Evolutionary conservation across 2,329 filamentous ascomycete species (phyloP).

Genomic region (Colletotrichum paranaense): DNA sequence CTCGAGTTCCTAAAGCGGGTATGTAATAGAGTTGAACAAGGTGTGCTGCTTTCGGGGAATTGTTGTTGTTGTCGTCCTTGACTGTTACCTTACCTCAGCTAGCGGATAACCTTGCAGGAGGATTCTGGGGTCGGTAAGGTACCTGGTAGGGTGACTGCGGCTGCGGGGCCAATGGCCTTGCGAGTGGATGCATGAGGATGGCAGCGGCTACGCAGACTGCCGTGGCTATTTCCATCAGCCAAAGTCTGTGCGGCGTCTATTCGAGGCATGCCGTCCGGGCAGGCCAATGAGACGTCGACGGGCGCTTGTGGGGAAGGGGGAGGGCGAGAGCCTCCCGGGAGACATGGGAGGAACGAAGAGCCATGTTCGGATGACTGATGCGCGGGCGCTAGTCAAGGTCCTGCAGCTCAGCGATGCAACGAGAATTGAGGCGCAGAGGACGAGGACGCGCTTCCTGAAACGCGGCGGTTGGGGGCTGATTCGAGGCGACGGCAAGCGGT

Average conservation of each 20-base stretch:
- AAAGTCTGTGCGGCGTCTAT: constrained; percentile 22
- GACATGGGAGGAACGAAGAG: background rate
- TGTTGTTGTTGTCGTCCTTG: background rate
- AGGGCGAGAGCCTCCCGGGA: background rate
- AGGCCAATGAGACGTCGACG: background rate
- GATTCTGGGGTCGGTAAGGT: constrained; percentile 7
- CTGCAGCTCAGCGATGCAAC: constrained; percentile 7
- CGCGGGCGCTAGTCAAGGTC: constrained; percentile 13
- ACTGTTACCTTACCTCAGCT: background rate
- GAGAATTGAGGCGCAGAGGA: constrained; percentile 15
- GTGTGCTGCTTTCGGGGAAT: constrained; percentile 20
- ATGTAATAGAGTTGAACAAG: background rate
- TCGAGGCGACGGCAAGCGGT: background rate
- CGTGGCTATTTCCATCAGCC: constrained; percentile 31
- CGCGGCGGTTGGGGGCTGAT: constrained; percentile 28
- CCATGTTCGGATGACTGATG: constrained; percentile 21
- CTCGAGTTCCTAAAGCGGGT: constrained; percentile 12
- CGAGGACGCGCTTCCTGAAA: constrained; percentile 33
- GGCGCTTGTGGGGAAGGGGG: constrained; percentile 22
- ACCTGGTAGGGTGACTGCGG: constrained; percentile 18
- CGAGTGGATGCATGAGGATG: constrained; percentile 4
- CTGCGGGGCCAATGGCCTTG: constrained; percentile 19
- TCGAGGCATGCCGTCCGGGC: constrained; percentile 11
- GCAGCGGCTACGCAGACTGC: constrained; percentile 33
- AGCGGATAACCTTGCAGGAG: background rate